These are phyloP conservation scores for Geosiphon pyriformis DNA, from an alignment of 192 early-diverging fungal genomes.

Conservation along the genomic window DNA sequence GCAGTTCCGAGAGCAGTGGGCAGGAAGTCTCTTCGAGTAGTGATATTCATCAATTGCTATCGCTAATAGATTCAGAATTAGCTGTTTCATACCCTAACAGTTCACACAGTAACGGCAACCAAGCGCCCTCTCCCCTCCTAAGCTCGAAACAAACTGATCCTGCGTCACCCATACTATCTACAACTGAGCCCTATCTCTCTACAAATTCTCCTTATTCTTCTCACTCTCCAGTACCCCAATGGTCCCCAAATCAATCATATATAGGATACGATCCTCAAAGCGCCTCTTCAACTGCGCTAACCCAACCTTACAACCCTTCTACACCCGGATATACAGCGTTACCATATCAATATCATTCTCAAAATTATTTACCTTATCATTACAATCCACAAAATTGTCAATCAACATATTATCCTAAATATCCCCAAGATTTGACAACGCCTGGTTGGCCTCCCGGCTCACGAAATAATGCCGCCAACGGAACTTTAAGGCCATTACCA, in stretches of 20 bases:
- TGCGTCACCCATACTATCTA: neutral
- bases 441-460: slow-evolving; percentile 5
- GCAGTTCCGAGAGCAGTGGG: neutral
- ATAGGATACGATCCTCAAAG: neutral
- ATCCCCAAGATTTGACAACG: slow-evolving; percentile 14
- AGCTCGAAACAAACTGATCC: neutral
- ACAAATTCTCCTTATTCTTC: neutral
- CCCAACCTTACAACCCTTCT: neutral
- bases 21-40: neutral
- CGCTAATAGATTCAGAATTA: slow-evolving; percentile 11
- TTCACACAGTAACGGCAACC: neutral
- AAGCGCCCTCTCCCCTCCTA: neutral
- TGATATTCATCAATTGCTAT: slow-evolving; percentile 13
- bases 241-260: neutral
- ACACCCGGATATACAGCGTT: neutral
- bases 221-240: neutral
- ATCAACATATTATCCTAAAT: slow-evolving; percentile 3
- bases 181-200: neutral
- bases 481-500: slow-evolving; percentile 1
- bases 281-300: neutral
- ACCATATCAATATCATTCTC: neutral
- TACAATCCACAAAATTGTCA: neutral
- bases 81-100: neutral
- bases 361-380: neutral
- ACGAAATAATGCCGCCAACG: neutral